Conservation (phyloP, 2,329 filamentous ascomycete species). For the Nothomitra cinnamomea region DNA sequence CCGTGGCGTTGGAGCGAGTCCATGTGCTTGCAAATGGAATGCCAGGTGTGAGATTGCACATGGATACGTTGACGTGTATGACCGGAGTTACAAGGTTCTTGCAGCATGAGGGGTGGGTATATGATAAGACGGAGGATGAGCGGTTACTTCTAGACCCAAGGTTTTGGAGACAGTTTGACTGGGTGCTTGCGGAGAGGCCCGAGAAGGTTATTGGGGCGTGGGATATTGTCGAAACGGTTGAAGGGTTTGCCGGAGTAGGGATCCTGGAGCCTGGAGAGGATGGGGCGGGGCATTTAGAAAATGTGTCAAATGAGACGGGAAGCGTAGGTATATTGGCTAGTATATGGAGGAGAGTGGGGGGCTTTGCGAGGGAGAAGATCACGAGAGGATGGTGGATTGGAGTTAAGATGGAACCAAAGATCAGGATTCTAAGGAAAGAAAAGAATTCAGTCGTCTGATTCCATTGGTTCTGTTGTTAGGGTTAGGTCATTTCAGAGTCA, state of each 20-base stretch:
- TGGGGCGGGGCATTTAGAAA: background rate
- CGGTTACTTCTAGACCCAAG: conserved; percentile 25
- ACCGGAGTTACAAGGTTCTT: conserved; percentile 52
- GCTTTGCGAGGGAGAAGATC: conserved; percentile 19
- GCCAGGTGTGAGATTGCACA: conserved; percentile 34
- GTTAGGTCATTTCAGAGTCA: background rate
- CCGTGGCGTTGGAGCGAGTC: conserved; percentile 46
- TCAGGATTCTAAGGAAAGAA: conserved; percentile 28
- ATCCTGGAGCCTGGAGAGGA: conserved; percentile 32
- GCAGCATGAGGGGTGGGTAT: conserved; percentile 20
- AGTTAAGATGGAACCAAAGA: conserved; percentile 39
- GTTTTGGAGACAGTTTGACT: conserved; percentile 51
- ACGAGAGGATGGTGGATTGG: conserved; percentile 48
- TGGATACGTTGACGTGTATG: conserved; percentile 53
- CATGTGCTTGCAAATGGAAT: conserved; percentile 18
- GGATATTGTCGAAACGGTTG: conserved; percentile 38
- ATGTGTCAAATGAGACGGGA: background rate
- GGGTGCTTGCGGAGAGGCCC: conserved; percentile 39
- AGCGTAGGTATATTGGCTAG: conserved; percentile 12
- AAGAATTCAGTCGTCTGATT: background rate
- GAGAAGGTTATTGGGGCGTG: conserved; percentile 33
- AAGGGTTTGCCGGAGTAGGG: conserved; percentile 42
- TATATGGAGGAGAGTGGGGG: conserved; percentile 12
- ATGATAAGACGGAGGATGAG: conserved; percentile 47
- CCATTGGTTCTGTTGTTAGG: no score